These are phyloP conservation scores for Geotrichum aggregatum DNA, from an alignment of 1,139 yeast genomes.

Conservation along the genomic window DNA sequence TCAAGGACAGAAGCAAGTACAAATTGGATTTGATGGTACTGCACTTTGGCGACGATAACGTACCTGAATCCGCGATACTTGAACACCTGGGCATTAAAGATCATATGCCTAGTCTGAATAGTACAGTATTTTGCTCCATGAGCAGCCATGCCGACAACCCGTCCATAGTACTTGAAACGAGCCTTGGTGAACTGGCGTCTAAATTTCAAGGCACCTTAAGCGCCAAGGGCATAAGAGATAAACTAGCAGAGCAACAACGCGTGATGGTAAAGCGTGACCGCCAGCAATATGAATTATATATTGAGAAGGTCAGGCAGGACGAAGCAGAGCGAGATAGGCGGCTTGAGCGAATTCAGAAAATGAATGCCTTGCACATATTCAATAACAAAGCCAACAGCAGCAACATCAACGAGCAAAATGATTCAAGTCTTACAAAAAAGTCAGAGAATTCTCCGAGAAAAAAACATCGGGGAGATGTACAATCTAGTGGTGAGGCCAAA, in stretches of 20 bases:
- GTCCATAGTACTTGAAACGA: constrained; percentile 6
- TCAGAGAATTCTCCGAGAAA: too few relatives aligned
- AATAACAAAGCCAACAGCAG: too few relatives aligned
- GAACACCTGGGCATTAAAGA: constrained; percentile 7
- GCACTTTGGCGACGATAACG: constrained; percentile 20
- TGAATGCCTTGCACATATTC: constrained; percentile 11
- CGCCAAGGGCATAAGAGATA: constrained; percentile 9
- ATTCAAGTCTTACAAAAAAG: too few relatives aligned
- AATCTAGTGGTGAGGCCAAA: too few relatives aligned
- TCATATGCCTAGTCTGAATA: constrained; percentile 1
- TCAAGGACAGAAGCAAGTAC: constrained; percentile 20
- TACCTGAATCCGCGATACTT: constrained; percentile 4
- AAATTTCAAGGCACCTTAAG: constrained; percentile 18
- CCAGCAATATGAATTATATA: constrained; percentile 8
- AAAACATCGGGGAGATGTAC: too few relatives aligned
- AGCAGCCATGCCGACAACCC: constrained; percentile 1
- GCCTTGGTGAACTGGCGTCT: constrained; percentile 12
- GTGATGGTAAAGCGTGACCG: constrained; percentile 14
- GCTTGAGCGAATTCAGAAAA: constrained; percentile 3
- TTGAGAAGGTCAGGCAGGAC: constrained; percentile 13
- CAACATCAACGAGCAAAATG: too few relatives aligned
- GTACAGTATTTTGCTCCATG: constrained; percentile 11
- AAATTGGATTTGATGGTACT: constrained; percentile 23
- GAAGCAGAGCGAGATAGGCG: constrained; percentile 9
- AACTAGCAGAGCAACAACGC: constrained; percentile 4